phyloP scores from a whole-genome alignment of 169 alveolate species.

The Plasmodium chabaudi region DNA sequence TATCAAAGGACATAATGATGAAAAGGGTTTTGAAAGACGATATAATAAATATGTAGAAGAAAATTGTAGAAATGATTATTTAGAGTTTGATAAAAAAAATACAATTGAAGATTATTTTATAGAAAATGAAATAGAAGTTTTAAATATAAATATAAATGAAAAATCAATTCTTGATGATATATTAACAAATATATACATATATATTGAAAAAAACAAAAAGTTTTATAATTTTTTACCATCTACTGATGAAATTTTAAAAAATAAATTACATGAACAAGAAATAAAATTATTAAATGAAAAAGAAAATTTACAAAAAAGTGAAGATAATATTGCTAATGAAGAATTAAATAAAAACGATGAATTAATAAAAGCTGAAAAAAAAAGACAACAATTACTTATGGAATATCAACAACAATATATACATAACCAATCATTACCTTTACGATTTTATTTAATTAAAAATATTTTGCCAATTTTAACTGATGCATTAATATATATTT shows the following conservation, averaged over 20 bases:
- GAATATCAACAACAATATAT: constrained; percentile 57
- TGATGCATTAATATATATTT: constrained; percentile 61
- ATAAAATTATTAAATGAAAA: constrained; percentile 11
- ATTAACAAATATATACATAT: constrained; percentile 46
- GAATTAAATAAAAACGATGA: constrained; percentile 51
- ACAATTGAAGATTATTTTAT: constrained; percentile 51
- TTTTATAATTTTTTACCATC: constrained; percentile 62
- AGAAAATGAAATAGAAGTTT: constrained; percentile 41
- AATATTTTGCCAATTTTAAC: constrained; percentile 61
- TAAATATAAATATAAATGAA: constrained; percentile 33
- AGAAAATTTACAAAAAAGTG: constrained; percentile 12
- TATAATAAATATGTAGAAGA: constrained; percentile 37
- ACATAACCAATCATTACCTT: constrained; percentile 56
- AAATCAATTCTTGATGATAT: constrained; percentile 34
- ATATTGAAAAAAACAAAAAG: constrained; percentile 43
- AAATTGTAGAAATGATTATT: constrained; percentile 58
- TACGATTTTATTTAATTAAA: constrained; percentile 55
- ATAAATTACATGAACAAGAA: constrained; percentile 16
- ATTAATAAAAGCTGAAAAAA: constrained; percentile 58
- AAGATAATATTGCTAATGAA: constrained; percentile 9
- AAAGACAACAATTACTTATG: constrained; percentile 54
- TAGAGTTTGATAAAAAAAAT: constrained; percentile 46
- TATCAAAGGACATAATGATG: constrained; percentile 67
- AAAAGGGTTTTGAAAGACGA: constrained; percentile 68
- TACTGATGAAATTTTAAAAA: constrained; percentile 25